Percentiles rank a stretch among this genome's conserved stretches.
phyloP scores from a whole-genome alignment of 768 basidiomycete genomes.

The Gloeostereum incarnatum region DNA sequence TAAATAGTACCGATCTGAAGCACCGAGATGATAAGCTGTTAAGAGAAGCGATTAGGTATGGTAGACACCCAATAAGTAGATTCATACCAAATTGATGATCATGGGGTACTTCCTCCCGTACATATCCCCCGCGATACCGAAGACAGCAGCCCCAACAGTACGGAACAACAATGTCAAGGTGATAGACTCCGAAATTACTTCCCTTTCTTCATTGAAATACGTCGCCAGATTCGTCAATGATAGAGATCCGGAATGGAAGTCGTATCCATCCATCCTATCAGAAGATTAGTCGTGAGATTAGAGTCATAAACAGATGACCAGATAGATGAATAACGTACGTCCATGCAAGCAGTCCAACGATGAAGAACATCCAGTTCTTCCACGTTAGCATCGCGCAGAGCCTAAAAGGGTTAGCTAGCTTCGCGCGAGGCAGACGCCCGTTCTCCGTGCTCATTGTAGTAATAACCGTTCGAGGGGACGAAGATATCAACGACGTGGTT shows the following conservation, averaged over 20 bases:
- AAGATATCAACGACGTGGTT: neutral
- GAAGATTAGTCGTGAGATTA: conserved; percentile 32
- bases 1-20: conserved; percentile 1
- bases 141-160: conserved; percentile 31
- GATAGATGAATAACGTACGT: neutral
- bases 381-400: neutral
- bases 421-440: neutral
- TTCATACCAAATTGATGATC: conserved; percentile 7
- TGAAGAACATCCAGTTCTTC: neutral
- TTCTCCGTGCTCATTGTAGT: neutral
- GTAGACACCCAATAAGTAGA: neutral
- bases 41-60: neutral
- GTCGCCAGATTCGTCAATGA: conserved; percentile 5
- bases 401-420: neutral
- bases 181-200: conserved; percentile 25
- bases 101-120: conserved; percentile 11
- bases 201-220: neutral
- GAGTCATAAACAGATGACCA: neutral
- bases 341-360: neutral
- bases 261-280: conserved; percentile 41
- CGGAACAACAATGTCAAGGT: conserved; percentile 70
- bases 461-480: neutral
- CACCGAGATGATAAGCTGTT: conserved; percentile 19
- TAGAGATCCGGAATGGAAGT: conserved; percentile 51
- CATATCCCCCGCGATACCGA: conserved; percentile 20